Percentiles rank a stretch among this genome's conserved stretches.
phyloP scores from a whole-genome alignment of 2,329 filamentous ascomycete genomes.

The Fusarium longipes region DNA sequence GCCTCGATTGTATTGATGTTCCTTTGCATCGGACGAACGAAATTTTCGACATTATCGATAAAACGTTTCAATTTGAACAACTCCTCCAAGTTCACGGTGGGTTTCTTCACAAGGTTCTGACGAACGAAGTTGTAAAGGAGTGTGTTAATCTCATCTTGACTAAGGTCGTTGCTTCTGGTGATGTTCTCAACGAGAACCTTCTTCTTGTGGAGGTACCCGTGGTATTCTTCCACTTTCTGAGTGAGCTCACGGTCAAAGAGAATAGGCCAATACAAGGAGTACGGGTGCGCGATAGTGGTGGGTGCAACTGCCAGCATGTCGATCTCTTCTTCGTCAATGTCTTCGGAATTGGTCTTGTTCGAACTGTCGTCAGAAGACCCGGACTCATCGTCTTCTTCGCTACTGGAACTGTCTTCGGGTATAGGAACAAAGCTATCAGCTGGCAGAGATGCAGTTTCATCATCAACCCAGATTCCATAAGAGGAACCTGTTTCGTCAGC shows the following conservation, averaged over 20 bases:
- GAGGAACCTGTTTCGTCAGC: neutral
- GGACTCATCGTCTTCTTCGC: neutral
- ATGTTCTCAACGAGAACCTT: neutral
- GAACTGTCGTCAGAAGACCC: neutral
- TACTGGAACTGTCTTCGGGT: neutral
- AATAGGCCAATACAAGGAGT: neutral
- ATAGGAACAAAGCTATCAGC: neutral
- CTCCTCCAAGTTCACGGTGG: neutral
- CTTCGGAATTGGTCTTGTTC: neutral
- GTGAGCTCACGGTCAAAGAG: neutral
- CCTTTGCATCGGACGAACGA: neutral
- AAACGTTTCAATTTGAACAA: conserved; percentile 3
- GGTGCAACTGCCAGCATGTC: neutral
- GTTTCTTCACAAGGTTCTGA: neutral
- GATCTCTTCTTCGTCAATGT: neutral
- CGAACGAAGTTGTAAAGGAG: neutral
- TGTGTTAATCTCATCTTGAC: neutral
- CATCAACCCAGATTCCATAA: neutral
- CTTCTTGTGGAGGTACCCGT: neutral
- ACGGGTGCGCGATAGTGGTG: neutral
- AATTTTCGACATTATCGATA: conserved; percentile 3
- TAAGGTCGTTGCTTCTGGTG: neutral
- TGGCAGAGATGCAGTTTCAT: neutral
- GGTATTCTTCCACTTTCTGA: neutral
- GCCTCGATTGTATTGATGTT: neutral